Evolutionary conservation across 202 grass and related monocot species (phyloP), one percentile per base, ranked within the genome.

Genomic region (Carex arenaria): DNA sequence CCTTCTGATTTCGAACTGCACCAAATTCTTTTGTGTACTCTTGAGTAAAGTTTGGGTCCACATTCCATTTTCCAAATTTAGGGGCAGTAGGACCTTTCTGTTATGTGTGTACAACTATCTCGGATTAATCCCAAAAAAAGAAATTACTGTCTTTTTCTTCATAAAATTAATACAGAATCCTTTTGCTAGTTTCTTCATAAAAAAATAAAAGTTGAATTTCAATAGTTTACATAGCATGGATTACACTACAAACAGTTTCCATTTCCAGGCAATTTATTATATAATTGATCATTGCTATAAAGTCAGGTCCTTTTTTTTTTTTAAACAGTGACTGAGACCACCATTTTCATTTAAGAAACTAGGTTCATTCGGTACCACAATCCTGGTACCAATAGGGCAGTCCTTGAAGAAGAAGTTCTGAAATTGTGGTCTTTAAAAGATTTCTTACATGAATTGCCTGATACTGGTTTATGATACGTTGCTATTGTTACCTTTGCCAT

Each of bases 31-130:
- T 26, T 47, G 78, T 80, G 34, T 80, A 80, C n/a, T 64, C 30
- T 64, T 80, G 78, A 64, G 78, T 28, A 43, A 59, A 43, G 57
- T 80, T 61, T 47, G 34, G 78, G 3, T 80, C 57, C 17, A 63
- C 2, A 10, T 64, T 80, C 78, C 78, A 80, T 63, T 47, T 80
- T 61, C 78, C 78, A 64, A 47, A 80, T 64, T 12, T 1, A 23
- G 57, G 18, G 23, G 34, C 78, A 13, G 56, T 80, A 42, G 57
- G 57, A 64, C 7, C 10, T 47, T 80, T 80, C 78, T 80, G 55
- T 64, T 80, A 60, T 7, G 43, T 71, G 18, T 72, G 40, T 2
- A 72, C 19, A 72, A 22, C 8, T 2, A 72, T 47, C 42, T 49
- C 68, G 3, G 3, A 72, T 72, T 72, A 72, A 22, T 71, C 40